A percentile compares a stretch with the other conserved stretches of the same genome.
These are phyloP conservation scores for Elaeis oleifera DNA, from an alignment of 202 grass and related monocot genomes.

Conservation along the genomic window DNA sequence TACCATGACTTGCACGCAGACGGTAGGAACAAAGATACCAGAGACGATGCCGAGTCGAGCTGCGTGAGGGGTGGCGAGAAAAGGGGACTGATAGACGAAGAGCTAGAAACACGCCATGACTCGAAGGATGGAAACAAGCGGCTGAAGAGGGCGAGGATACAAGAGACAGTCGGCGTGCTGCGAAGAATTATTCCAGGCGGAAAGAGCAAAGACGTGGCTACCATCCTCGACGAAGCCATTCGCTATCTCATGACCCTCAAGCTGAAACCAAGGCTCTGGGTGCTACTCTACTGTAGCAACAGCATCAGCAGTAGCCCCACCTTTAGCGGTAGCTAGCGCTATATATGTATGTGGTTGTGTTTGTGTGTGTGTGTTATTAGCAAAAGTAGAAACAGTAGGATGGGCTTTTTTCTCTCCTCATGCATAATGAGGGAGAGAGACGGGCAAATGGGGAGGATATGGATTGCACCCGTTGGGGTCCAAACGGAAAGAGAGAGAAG, in stretches of 20 bases:
- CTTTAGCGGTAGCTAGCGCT: not conserved
- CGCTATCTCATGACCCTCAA: slow-evolving; percentile 81
- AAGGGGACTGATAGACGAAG: slow-evolving; percentile 19
- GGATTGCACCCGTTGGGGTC: no score
- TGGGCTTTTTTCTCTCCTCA: not conserved
- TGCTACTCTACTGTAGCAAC: slow-evolving; percentile 40
- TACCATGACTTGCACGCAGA: not conserved
- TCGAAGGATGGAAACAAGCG: slow-evolving; percentile 26
- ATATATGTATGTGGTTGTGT: slow-evolving; percentile 14
- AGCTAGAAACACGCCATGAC: slow-evolving; percentile 17
- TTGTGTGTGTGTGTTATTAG: slow-evolving; percentile 1
- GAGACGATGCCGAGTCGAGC: slow-evolving; percentile 47
- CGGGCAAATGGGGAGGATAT: no score
- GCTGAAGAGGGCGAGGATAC: slow-evolving; percentile 68
- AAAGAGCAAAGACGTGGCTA: slow-evolving; percentile 54
- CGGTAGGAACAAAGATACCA: slow-evolving; percentile 2
- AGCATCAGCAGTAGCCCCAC: not conserved
- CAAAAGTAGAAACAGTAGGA: not conserved
- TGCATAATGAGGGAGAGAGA: not conserved
- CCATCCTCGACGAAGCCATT: slow-evolving; percentile 86
- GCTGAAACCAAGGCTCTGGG: slow-evolving; percentile 66
- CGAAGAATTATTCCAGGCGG: slow-evolving; percentile 75
- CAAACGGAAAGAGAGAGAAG: not conserved
- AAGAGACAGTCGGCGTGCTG: slow-evolving; percentile 73
- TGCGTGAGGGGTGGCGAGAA: slow-evolving; percentile 45